phyloP scores from a whole-genome alignment of 1,139 yeast species.

The Kurtzmaniella quercitrusa region DNA sequence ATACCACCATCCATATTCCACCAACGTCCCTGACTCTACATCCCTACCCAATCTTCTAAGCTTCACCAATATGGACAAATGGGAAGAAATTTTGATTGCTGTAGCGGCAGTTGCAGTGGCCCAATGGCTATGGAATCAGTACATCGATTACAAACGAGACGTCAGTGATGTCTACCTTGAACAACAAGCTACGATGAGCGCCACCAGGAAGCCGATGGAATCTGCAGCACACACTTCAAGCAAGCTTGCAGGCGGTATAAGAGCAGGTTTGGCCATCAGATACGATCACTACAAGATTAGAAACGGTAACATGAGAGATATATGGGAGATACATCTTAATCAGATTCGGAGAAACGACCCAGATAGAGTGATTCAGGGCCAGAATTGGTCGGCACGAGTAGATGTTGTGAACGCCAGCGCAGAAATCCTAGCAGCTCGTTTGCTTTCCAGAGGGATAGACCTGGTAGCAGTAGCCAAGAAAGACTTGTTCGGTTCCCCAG shows the following conservation, averaged over 20 bases:
- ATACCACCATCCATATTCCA: too few relatives aligned
- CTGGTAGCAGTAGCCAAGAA: constrained; percentile 16
- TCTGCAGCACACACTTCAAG: constrained; percentile 64
- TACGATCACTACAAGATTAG: constrained; percentile 57
- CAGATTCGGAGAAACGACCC: constrained; percentile 11
- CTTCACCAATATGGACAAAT: constrained; percentile 3
- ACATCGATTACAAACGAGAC: constrained; percentile 36
- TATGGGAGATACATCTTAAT: constrained; percentile 47
- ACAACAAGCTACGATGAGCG: constrained; percentile 55
- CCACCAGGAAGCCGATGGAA: constrained; percentile 53
- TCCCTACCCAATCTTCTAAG: too few relatives aligned
- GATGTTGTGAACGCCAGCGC: constrained; percentile 24
- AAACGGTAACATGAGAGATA: constrained; percentile 64
- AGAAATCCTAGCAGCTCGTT: constrained; percentile 12
- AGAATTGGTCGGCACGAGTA: constrained; percentile 18
- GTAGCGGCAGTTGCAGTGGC: constrained; percentile 16
- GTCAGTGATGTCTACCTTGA: constrained; percentile 53
- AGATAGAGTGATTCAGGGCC: constrained; percentile 8
- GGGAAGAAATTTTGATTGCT: constrained; percentile 12
- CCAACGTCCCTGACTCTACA: too few relatives aligned
- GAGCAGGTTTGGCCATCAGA: constrained; percentile 63
- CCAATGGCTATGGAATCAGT: constrained; percentile 19
- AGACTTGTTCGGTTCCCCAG: constrained; percentile 15
- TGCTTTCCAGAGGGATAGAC: constrained; percentile 12
- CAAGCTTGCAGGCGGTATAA: constrained; percentile 56